These are phyloP conservation scores for Herpotrichia juniperi DNA, from an alignment of 2,329 filamentous ascomycete genomes.

Conservation along the genomic window DNA sequence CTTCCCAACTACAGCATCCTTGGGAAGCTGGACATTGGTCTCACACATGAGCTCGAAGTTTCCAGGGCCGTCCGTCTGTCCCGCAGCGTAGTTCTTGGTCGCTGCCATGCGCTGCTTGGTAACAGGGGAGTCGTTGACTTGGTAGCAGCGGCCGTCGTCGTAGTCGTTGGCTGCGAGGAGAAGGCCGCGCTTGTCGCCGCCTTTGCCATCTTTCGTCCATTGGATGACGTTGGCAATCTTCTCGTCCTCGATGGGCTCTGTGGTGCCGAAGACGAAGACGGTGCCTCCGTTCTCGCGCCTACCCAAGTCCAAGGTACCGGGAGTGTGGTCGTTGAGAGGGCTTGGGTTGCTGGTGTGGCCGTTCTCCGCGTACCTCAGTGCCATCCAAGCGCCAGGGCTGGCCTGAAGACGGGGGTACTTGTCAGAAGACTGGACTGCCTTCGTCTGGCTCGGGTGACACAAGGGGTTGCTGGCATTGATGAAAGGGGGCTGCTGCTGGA, in stretches of 20 bases:
- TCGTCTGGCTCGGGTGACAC: conserved; percentile 68
- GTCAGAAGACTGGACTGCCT: conserved; percentile 56
- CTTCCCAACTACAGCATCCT: conserved; percentile 65
- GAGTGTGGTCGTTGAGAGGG: conserved; percentile 19
- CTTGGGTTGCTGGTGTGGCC: conserved; percentile 54
- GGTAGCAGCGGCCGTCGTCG: conserved; percentile 90
- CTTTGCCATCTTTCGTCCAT: conserved; percentile 82
- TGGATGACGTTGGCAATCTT: conserved; percentile 70
- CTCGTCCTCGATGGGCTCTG: conserved; percentile 58
- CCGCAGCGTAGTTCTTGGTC: conserved; percentile 62
- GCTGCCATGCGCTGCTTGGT: conserved; percentile 64
- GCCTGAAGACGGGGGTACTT: conserved; percentile 68
- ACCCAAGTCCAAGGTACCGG: conserved; percentile 29
- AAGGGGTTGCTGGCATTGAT: conserved; percentile 63
- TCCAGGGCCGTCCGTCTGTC: conserved; percentile 46
- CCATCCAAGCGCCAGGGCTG: conserved; percentile 54
- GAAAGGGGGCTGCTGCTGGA: conserved; percentile 47
- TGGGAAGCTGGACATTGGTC: conserved; percentile 76
- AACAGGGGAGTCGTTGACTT: conserved; percentile 68
- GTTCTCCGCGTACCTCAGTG: conserved; percentile 59
- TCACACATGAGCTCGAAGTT: conserved; percentile 75
- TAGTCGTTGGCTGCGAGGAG: conserved; percentile 80
- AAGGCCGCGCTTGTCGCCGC: conserved; percentile 77
- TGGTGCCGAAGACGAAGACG: conserved; percentile 58
- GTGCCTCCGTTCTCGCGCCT: conserved; percentile 54